Conservation (phyloP, 2,329 filamentous ascomycete genomes). For the Dactylonectria macrodidyma region DNA sequence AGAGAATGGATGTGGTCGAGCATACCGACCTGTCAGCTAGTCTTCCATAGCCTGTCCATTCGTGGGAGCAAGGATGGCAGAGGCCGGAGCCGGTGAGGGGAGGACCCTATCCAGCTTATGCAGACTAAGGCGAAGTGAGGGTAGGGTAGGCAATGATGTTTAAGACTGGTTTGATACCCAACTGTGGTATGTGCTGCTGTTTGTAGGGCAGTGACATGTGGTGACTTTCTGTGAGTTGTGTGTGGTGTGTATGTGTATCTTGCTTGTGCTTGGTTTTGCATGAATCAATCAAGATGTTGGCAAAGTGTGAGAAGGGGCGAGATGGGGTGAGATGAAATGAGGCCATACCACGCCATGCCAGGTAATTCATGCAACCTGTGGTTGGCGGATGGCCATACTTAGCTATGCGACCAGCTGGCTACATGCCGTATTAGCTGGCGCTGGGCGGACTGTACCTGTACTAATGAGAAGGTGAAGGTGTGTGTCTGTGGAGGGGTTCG, state of each 20-base stretch:
- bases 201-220: background rate
- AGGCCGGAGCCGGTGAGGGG: background rate
- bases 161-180: slow-evolving; percentile 43
- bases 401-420: slow-evolving; percentile 17
- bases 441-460: too few relatives aligned
- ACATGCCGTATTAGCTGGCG: too few relatives aligned
- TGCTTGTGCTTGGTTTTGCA: slow-evolving; percentile 5
- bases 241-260: too few relatives aligned
- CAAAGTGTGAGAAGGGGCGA: slow-evolving; percentile 3
- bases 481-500: background rate
- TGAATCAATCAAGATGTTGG: slow-evolving; percentile 7
- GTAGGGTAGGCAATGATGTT: slow-evolving; percentile 36
- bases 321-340: slow-evolving; percentile 20
- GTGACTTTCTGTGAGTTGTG: background rate
- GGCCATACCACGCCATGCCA: slow-evolving; percentile 17
- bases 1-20: slow-evolving; percentile 8
- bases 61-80: background rate
- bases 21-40: background rate
- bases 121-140: background rate
- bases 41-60: background rate
- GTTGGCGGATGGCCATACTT: background rate
- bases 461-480: background rate
- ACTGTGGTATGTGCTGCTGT: background rate
- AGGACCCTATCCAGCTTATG: background rate
- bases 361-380: slow-evolving; percentile 13